Conservation (phyloP, 208 protist genomes). For the Leishmania turanica region DNA sequence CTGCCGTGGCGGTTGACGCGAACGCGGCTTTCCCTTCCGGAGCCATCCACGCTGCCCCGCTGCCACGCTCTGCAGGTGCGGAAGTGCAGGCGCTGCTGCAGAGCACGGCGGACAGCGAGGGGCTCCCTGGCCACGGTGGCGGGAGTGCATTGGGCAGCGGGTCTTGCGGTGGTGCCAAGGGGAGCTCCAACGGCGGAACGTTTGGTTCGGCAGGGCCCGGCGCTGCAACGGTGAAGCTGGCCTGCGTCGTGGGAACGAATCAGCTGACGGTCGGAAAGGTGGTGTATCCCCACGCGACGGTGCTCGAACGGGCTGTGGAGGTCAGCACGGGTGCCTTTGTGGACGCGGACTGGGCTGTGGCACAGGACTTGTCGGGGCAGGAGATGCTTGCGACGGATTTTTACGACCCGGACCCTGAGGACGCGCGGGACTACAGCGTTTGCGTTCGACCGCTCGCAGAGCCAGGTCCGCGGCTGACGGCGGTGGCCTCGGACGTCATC, state of each 20-base stretch:
- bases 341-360: conserved; percentile 11
- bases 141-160: too few relatives aligned
- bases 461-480: neutral
- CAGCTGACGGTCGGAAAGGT: neutral
- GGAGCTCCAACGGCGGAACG: neutral
- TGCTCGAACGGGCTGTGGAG: conserved; percentile 21
- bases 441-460: neutral
- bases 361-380: conserved; percentile 9
- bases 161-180: neutral
- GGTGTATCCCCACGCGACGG: conserved; percentile 19
- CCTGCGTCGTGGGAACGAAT: conserved; percentile 11
- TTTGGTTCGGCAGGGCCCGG: neutral
- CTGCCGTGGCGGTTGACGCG: neutral
- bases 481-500: conserved; percentile 22
- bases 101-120: neutral
- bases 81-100: neutral
- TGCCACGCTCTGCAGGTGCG: neutral
- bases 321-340: conserved; percentile 12
- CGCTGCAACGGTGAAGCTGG: neutral
- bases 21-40: neutral
- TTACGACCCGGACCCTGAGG: neutral
- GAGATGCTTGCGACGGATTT: conserved; percentile 3
- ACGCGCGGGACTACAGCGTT: conserved; percentile 3
- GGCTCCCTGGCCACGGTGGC: neutral
- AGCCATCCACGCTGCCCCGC: conserved; percentile 1